Evolutionary conservation across 768 basidiomycete species (phyloP).

Genomic region (Tephrocybe sp.): DNA sequence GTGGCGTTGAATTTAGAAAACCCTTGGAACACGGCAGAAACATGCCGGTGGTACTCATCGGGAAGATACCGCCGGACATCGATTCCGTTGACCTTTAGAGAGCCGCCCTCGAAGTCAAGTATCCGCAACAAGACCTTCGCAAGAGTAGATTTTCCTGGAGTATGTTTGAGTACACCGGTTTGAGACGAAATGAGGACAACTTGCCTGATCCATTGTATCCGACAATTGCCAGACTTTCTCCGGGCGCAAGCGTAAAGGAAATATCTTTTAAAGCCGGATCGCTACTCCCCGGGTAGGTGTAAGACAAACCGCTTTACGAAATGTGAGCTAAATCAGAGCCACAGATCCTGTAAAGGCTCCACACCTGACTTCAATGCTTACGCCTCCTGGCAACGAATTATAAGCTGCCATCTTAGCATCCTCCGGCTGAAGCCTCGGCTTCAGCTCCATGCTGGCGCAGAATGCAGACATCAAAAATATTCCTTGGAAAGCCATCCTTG

Average conservation of each 20-base stretch:
- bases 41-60: conserved; percentile 68
- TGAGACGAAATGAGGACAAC: conserved; percentile 14
- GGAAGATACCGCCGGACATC: conserved; percentile 69
- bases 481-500: conserved; percentile 78
- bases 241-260: conserved; percentile 67
- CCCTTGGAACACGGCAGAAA: conserved; percentile 83
- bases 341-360: conserved; percentile 18
- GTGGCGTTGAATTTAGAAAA: conserved; percentile 81
- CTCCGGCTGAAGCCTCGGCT: conserved; percentile 65
- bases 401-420: conserved; percentile 53
- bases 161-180: conserved; percentile 9
- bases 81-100: conserved; percentile 66
- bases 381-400: conserved; percentile 50
- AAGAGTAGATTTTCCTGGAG: conserved; percentile 81
- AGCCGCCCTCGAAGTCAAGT: conserved; percentile 70
- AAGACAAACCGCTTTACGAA: conserved; percentile 44
- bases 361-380: conserved; percentile 71
- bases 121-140: conserved; percentile 81
- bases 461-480: conserved; percentile 89
- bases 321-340: conserved; percentile 8
- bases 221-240: conserved; percentile 83
- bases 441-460: conserved; percentile 70
- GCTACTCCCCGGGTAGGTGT: conserved; percentile 75
- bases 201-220: conserved; percentile 82
- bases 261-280: conserved; percentile 70